Percentiles rank a stretch among this genome's conserved stretches.
These are phyloP conservation scores for Murraya paniculata DNA, from an alignment of 345 rosid species.

Conservation along the genomic window DNA sequence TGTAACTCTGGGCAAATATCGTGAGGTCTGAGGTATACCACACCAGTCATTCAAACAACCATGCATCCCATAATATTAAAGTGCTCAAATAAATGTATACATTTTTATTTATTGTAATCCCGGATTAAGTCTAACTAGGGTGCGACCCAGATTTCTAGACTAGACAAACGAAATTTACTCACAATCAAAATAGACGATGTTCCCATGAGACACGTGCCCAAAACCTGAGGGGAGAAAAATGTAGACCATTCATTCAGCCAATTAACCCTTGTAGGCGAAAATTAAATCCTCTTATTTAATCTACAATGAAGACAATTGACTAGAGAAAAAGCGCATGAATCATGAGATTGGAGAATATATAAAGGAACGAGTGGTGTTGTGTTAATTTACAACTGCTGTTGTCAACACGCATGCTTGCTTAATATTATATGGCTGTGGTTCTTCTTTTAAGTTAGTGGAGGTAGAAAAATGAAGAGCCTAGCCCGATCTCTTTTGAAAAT, in stretches of 20 bases:
- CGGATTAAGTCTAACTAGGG: too few species aligned
- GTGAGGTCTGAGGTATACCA: background rate
- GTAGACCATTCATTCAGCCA: background rate
- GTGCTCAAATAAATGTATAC: background rate
- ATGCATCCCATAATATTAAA: too few species aligned
- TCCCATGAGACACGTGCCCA: too few species aligned
- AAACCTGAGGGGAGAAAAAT: too few species aligned
- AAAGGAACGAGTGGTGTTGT: background rate
- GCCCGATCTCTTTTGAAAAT: background rate
- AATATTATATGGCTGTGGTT: too few species aligned
- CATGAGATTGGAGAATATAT: background rate
- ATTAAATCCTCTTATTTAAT: too few species aligned
- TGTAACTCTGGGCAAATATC: background rate
- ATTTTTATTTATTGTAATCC: too few species aligned
- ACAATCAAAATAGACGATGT: background rate
- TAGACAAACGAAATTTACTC: background rate
- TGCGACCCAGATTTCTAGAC: too few species aligned
- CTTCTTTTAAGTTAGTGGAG: background rate
- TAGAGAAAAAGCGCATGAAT: background rate
- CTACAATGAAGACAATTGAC: background rate
- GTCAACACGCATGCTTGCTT: background rate
- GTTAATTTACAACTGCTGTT: background rate
- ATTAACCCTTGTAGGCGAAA: too few species aligned
- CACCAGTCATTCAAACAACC: background rate
- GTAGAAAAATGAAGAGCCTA: background rate